Evolutionary conservation across 2,329 filamentous ascomycete genomes (phyloP).

Genomic region (Lachnellula occidentalis): DNA sequence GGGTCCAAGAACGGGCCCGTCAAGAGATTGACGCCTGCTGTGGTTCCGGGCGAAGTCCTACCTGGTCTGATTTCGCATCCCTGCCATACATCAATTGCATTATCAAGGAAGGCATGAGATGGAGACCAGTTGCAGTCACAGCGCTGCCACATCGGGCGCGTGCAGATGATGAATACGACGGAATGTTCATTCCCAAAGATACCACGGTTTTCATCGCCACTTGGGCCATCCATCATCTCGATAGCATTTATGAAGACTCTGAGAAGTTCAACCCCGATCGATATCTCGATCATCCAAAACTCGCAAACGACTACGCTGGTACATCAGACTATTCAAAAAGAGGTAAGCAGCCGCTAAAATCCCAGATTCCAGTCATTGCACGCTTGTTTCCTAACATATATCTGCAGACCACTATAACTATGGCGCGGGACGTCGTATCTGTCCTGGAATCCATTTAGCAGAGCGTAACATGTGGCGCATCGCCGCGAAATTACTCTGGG

Average conservation of each 20-base stretch:
- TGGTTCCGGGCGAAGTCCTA: constrained; percentile 32
- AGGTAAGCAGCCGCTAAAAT: too few relatives aligned
- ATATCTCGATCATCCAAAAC: constrained; percentile 17
- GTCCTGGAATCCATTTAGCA: too few relatives aligned
- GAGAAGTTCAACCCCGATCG: constrained; percentile 56
- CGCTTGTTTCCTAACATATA: too few relatives aligned
- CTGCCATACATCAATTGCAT: constrained; percentile 36
- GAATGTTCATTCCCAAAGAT: constrained; percentile 38
- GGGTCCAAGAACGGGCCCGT: constrained; percentile 38
- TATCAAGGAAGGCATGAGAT: constrained; percentile 34
- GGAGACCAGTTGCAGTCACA: constrained; percentile 31
- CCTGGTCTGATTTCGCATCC: constrained; percentile 28
- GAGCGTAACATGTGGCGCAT: too few relatives aligned
- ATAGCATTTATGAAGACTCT: constrained; percentile 53
- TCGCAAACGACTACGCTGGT: background rate
- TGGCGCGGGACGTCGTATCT: too few relatives aligned
- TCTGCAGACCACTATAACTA: too few relatives aligned
- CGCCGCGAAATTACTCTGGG: too few relatives aligned
- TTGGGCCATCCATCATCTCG: constrained; percentile 53
- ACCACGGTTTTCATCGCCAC: constrained; percentile 38
- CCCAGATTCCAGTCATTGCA: too few relatives aligned
- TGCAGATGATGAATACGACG: constrained; percentile 38
- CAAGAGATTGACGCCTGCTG: constrained; percentile 36
- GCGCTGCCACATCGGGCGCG: constrained; percentile 33
- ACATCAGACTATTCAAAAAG: background rate